phyloP scores from a whole-genome alignment of 768 basidiomycete genomes.

The Termitomyces heimii region DNA sequence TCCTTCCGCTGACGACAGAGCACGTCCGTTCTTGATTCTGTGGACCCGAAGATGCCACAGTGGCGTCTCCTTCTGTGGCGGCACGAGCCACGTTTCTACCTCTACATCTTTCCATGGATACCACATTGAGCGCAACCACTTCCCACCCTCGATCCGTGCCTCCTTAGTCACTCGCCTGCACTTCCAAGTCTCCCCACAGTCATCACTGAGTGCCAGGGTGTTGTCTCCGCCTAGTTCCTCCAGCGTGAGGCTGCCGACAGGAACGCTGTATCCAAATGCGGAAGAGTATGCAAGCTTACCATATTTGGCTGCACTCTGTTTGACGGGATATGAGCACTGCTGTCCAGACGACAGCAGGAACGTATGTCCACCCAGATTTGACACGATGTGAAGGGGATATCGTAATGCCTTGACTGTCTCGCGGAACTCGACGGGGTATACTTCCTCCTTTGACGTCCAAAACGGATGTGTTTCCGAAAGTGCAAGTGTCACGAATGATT shows the following conservation, averaged over 20 bases:
- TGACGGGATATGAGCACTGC: constrained; percentile 74
- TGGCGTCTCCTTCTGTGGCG: constrained; percentile 49
- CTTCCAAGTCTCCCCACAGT: constrained; percentile 69
- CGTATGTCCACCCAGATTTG: constrained; percentile 57
- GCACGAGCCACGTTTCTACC: constrained; percentile 72
- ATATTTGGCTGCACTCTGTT: constrained; percentile 75
- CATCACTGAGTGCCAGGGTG: constrained; percentile 65
- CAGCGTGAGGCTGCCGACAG: constrained; percentile 58
- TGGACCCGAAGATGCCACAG: constrained; percentile 70
- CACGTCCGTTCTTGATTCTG: constrained; percentile 47
- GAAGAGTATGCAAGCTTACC: constrained; percentile 74
- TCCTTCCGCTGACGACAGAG: constrained; percentile 57
- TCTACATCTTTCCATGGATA: constrained; percentile 67
- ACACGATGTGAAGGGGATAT: constrained; percentile 65
- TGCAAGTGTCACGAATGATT: constrained; percentile 64
- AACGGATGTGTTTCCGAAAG: constrained; percentile 64
- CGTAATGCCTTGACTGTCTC: constrained; percentile 45
- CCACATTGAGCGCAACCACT: constrained; percentile 66
- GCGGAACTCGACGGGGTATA: constrained; percentile 46
- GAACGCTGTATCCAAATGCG: constrained; percentile 74
- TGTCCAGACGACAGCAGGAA: constrained; percentile 74
- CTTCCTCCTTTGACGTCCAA: constrained; percentile 64
- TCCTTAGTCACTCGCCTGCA: constrained; percentile 58
- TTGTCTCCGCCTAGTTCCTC: constrained; percentile 71
- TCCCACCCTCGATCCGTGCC: constrained; percentile 46